These are phyloP conservation scores for Phytophthora kernoviae DNA, from an alignment of 352 stramenopile species.

Conservation along the genomic window DNA sequence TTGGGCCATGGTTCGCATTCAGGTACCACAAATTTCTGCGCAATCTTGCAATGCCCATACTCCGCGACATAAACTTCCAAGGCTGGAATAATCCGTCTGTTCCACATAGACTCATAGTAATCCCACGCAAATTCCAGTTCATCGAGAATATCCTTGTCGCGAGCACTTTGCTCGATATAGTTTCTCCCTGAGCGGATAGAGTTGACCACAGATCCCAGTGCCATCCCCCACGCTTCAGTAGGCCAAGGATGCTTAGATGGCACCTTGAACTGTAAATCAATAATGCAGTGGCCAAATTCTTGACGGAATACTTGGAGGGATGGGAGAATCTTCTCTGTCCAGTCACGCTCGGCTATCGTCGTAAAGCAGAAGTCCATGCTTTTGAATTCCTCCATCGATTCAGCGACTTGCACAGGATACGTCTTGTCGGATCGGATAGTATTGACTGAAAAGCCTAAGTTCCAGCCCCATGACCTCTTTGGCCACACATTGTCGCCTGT, in stretches of 20 bases:
- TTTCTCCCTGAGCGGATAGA: conserved; percentile 34
- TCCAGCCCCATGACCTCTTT: conserved; percentile 17
- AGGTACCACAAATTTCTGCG: conserved; percentile 29
- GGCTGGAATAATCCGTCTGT: conserved; percentile 36
- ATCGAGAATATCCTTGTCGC: conserved; percentile 39
- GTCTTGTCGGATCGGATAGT: conserved; percentile 26
- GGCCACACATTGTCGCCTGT: conserved; percentile 23
- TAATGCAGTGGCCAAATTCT: conserved; percentile 33
- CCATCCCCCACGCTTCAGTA: conserved; percentile 23
- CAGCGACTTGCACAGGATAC: conserved; percentile 31
- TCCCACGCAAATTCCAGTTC: conserved; percentile 48
- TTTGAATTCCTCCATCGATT: conserved; percentile 29
- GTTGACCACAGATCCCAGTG: conserved; percentile 39
- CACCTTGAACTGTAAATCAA: conserved; percentile 33
- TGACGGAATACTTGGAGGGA: conserved; percentile 28
- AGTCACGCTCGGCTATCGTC: conserved; percentile 41
- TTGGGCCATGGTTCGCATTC: conserved; percentile 27
- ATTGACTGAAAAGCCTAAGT: conserved; percentile 40
- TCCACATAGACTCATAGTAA: conserved; percentile 33
- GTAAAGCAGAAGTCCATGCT: conserved; percentile 45
- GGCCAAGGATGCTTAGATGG: conserved; percentile 36
- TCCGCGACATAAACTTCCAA: conserved; percentile 36
- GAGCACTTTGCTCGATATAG: conserved; percentile 36
- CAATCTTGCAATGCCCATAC: conserved; percentile 29
- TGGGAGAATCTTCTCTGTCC: conserved; percentile 45